A percentile compares a stretch with the other conserved stretches of the same genome.
Conservation (phyloP, 2,329 filamentous ascomycete genomes). For the Apiospora pterosperma region DNA sequence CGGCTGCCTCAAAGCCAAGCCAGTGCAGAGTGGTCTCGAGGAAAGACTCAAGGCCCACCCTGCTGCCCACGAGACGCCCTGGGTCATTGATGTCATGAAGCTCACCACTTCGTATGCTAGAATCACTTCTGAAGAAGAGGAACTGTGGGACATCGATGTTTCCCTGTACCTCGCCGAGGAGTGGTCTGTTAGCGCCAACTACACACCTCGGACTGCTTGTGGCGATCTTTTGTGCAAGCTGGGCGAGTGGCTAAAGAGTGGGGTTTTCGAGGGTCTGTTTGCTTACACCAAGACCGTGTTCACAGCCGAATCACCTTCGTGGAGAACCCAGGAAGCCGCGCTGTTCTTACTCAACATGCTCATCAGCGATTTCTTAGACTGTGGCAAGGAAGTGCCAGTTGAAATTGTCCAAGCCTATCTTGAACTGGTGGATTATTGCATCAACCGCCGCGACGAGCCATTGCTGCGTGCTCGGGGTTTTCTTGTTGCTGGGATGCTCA, state of each 20-base stretch:
- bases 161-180: constrained; percentile 95
- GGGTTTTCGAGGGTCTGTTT: constrained; percentile 75
- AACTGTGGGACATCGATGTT: constrained; percentile 93
- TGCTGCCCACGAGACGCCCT: constrained; percentile 63
- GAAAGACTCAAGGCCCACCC: constrained; percentile 38
- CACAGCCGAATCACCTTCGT: constrained; percentile 45
- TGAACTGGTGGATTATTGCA: constrained; percentile 74
- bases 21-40: constrained; percentile 11
- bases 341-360: constrained; percentile 85
- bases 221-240: constrained; percentile 91
- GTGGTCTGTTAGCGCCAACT: constrained; percentile 91
- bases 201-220: constrained; percentile 88
- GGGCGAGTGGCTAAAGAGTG: constrained; percentile 79
- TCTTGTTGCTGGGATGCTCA: constrained; percentile 77
- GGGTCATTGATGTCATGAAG: constrained; percentile 86
- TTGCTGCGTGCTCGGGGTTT: constrained; percentile 85
- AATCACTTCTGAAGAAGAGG: constrained; percentile 89
- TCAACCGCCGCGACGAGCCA: constrained; percentile 65
- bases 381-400: constrained; percentile 65
- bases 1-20: constrained; percentile 81
- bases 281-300: constrained; percentile 75
- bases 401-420: constrained; percentile 72
- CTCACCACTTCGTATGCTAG: constrained; percentile 82
- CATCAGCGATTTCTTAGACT: constrained; percentile 77
- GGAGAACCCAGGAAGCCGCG: constrained; percentile 71